phyloP scores from a whole-genome alignment of 2,329 filamentous ascomycete species.

The Aureobasidium mangrovei region DNA sequence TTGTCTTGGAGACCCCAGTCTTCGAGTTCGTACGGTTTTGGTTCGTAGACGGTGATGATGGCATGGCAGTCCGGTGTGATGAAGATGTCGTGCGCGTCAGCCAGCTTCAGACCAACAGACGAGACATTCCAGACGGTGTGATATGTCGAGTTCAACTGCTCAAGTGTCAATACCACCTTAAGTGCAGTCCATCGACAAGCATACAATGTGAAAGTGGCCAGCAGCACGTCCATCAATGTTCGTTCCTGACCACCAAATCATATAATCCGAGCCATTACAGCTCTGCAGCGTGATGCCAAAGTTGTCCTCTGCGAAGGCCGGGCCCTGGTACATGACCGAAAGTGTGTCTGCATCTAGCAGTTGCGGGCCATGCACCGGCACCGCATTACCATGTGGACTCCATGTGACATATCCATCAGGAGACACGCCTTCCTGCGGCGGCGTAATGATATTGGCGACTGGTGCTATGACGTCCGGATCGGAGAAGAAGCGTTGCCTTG shows the following conservation, averaged over 20 bases:
- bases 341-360: neutral
- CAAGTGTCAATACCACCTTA: constrained; percentile 15
- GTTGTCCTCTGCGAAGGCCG: neutral
- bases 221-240: neutral
- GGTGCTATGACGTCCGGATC: constrained; percentile 1
- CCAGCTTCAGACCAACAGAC: constrained; percentile 28
- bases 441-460: neutral
- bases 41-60: constrained; percentile 37
- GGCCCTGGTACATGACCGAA: neutral
- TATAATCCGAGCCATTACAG: constrained; percentile 6
- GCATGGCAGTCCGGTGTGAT: constrained; percentile 34
- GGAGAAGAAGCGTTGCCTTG: neutral
- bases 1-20: constrained; percentile 18
- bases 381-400: neutral
- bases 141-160: constrained; percentile 21
- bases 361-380: neutral
- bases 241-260: constrained; percentile 8
- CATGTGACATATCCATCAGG: constrained; percentile 4
- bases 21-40: constrained; percentile 22
- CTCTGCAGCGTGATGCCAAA: neutral
- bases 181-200: neutral
- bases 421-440: neutral
- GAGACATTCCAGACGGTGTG: constrained; percentile 21
- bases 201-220: neutral
- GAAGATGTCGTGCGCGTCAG: constrained; percentile 36